Evolutionary conservation across 2,329 filamentous ascomycete species (phyloP), one percentile per base, ranked within the genome.

Genomic region (Xylaria sp.): DNA sequence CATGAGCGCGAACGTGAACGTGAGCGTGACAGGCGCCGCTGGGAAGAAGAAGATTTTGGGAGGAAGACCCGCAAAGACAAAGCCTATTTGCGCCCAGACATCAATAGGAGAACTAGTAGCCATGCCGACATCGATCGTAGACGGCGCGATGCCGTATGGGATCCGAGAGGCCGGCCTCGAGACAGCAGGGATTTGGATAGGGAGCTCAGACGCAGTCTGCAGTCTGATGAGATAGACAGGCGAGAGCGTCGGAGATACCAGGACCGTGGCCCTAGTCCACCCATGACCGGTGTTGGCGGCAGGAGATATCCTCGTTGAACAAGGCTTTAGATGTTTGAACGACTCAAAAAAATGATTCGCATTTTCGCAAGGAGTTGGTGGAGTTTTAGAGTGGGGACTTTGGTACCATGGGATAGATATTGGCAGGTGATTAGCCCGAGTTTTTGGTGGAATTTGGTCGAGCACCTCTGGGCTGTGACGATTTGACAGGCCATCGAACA

Each of bases 111-210:
- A 59, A 74, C 76, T 1, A 78, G 77, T 55, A 79, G 77, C 55
- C 77, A 78, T 34, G 69, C 75, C 3, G 77, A 79, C 58, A 54
- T 73, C 11, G 77, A 76, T 30, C 68, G 75, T 36, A 70, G 74
- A 21, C 64, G 64, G n/a, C 71, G 74, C 56, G 75, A 77, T 9
- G 67, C 62, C 17, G 36, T 65, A 7, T 76, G 74, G 73, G 76
- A 77, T 59, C 61, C 68, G 9, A 72, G 73, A 36, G 74, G 76
- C 36, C 65, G 75, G 39, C 70, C 69, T 17, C 72, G 73, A 34
- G 73, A 71, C 17, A 69, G 73, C n/a, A 68, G 74, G 65, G 78
- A 81, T 6, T 68, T 73, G 59, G 77, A 78, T 27, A 73, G 78
- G 71, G 72, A 69, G 8, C 77, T 80, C 50, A 74, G 78, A 50